phyloP scores from a whole-genome alignment of 2,329 filamentous ascomycete species.

The Didymella pomorum region DNA sequence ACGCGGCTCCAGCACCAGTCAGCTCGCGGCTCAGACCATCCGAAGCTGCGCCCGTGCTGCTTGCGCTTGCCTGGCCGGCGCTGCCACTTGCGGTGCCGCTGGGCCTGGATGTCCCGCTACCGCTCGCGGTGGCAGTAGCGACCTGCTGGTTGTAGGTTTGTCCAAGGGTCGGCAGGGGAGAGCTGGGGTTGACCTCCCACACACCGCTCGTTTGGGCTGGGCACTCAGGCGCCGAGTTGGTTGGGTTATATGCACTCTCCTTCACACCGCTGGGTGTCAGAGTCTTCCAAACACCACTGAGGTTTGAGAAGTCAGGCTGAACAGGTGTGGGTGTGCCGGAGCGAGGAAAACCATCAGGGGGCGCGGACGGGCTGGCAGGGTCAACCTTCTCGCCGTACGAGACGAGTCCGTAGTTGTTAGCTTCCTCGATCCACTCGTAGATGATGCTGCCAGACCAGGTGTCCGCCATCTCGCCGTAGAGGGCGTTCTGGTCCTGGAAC shows the following conservation, averaged over 20 bases:
- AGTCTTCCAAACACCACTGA: slow-evolving; percentile 78
- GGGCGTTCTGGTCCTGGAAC: slow-evolving; percentile 77
- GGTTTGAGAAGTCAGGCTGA: slow-evolving; percentile 78
- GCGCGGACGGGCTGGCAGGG: slow-evolving; percentile 53
- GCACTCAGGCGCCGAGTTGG: slow-evolving; percentile 70
- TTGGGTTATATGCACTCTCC: slow-evolving; percentile 70
- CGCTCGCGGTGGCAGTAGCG: slow-evolving; percentile 15
- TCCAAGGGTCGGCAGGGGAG: slow-evolving; percentile 73
- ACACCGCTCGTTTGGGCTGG: slow-evolving; percentile 72
- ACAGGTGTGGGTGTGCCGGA: slow-evolving; percentile 77
- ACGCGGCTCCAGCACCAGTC: slow-evolving; percentile 29
- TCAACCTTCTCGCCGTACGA: slow-evolving; percentile 72
- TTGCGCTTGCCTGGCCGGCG: slow-evolving; percentile 7
- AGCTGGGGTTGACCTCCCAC: slow-evolving; percentile 77
- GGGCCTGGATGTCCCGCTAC: slow-evolving; percentile 10
- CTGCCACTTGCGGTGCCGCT: slow-evolving; percentile 14
- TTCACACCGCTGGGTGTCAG: slow-evolving; percentile 73
- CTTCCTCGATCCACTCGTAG: slow-evolving; percentile 90
- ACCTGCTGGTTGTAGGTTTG: slow-evolving; percentile 36
- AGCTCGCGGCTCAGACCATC: slow-evolving; percentile 32
- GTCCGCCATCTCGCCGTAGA: slow-evolving; percentile 79
- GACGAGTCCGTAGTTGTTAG: slow-evolving; percentile 83
- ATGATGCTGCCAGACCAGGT: slow-evolving; percentile 80
- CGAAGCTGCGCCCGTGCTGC: slow-evolving; percentile 31
- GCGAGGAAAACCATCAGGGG: slow-evolving; percentile 73